A percentile compares a stretch with the other conserved stretches of the same genome.
phyloP scores from a whole-genome alignment of 805 yeast species.

The Citeromyces nyonsensis region DNA sequence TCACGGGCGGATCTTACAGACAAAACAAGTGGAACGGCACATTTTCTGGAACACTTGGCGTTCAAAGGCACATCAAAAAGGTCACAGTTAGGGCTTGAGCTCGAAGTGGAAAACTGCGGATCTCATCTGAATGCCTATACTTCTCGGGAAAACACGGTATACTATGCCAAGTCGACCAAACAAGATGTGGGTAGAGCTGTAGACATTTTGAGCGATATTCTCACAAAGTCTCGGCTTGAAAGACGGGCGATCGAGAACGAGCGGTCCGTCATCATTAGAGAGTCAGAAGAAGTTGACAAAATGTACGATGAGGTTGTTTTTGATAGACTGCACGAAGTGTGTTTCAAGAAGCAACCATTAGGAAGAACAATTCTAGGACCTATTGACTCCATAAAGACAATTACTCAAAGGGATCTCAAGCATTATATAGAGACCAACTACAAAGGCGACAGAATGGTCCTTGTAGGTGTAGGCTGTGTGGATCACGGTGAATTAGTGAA shows the following conservation, averaged over 20 bases:
- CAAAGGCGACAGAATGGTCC: slow-evolving; percentile 93
- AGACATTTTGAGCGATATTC: slow-evolving; percentile 77
- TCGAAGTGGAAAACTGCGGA: slow-evolving; percentile 92
- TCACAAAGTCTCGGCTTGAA: slow-evolving; percentile 76
- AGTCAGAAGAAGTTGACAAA: slow-evolving; percentile 94
- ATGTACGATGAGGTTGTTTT: slow-evolving; percentile 97
- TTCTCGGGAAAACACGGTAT: slow-evolving; percentile 93
- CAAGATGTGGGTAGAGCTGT: slow-evolving; percentile 75
- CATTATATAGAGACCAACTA: slow-evolving; percentile 76
- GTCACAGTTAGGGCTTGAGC: slow-evolving; percentile 69
- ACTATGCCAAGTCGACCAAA: slow-evolving; percentile 78
- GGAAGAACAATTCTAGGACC: slow-evolving; percentile 98
- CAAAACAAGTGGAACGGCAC: slow-evolving; percentile 87
- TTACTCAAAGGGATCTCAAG: slow-evolving; percentile 60
- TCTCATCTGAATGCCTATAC: slow-evolving; percentile 98
- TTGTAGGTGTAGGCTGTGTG: slow-evolving; percentile 94
- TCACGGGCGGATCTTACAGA: slow-evolving; percentile 84
- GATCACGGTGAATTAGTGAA: slow-evolving; percentile 72
- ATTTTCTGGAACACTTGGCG: slow-evolving; percentile 90
- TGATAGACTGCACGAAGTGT: slow-evolving; percentile 89
- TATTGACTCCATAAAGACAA: slow-evolving; percentile 69
- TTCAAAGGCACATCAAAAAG: slow-evolving; percentile 86
- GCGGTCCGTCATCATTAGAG: slow-evolving; percentile 91
- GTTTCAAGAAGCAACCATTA: slow-evolving; percentile 79
- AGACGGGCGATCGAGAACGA: slow-evolving; percentile 84